Evolutionary conservation across 2,329 filamentous ascomycete genomes (phyloP), one percentile per base, ranked within the genome.

Genomic region (Clarireedia paspali): DNA sequence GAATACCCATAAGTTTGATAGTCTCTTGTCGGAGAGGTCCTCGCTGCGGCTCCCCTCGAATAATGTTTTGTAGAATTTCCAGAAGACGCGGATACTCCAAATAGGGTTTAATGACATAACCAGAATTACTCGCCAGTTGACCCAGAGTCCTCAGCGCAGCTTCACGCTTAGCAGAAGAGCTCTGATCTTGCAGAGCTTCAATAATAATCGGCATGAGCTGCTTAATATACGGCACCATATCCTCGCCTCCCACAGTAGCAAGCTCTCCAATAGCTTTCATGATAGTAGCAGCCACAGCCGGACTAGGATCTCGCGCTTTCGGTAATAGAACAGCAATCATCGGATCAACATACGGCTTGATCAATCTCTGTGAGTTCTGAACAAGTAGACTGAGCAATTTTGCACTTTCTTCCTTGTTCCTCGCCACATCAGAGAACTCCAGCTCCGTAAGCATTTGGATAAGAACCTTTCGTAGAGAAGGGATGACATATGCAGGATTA

Each of bases 401-500:
- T 9, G 94, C 91, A 65, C 91, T 96, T 70, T 99, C 94, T 72
- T 97, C 92, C 71, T 97, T 97, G 72, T 92, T 95, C 47, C 90
- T 84, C 6, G 92, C 82, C 51, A 92, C 94, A 69, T 95, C 95
- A 6, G 94, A 95, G 66, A 96, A 97, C 65, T 96, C 91, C 23
- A 99, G 86, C 66, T 96, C 92, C 0, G 94, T 99, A 59, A 99
- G 80, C 71, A 99, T 85, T 71, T 99, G 95, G 57, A 99, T 91
- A 26, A 99, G 82, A 5, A 95, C 88, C 72, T 99, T 99, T 60
- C 94, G 87, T 40, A 99, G 73, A 0, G 94, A 95, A 1, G 95
- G 94, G 66, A 99, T 95, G 63, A 99, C 91, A 71, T 99, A 99
- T 57, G 95, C 95, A 1, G 94, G 95, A 62, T 99, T 99, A 62